Evolutionary conservation across 2,329 filamentous ascomycete genomes (phyloP), one percentile per base, ranked within the genome.

Genomic region (Lachnellula occidentalis): DNA sequence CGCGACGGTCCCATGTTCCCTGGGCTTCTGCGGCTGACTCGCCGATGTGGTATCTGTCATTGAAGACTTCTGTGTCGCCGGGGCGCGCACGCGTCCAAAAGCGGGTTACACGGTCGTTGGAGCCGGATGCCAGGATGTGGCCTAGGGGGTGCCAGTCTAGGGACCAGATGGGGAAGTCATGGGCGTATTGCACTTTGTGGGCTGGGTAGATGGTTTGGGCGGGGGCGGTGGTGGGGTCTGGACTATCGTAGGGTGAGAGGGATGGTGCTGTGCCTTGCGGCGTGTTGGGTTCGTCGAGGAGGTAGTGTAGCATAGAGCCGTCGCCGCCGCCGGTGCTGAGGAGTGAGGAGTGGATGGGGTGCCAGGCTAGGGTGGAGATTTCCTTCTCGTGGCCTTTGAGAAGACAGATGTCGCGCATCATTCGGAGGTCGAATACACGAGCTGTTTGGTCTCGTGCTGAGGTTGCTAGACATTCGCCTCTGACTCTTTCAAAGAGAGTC

Each of bases 111-210:
- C 94, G 87, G 70, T 99, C 94, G 70, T 99, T 97, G 11, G 92
- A 96, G 12, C 94, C 94, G 2, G 92, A 95, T 0, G 92, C 92
- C 7, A 99, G 81, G 59, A 99, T 92, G 68, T 99, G 94, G 27
- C 94, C 94, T 0, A 97, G 79, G 0, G 94, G 94, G 69, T 99
- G 94, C 92, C 94, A 99, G 74, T 96, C 92, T 48, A 99, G 80
- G 17, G 92, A 95, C 94, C 94, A 99, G 61, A 99, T 94, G 17
- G 91, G 90, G 69, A 92, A 95, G 63, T 95, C 89, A 70, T 99
- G 94, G 0, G 94, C 94, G 67, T 86, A 92, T 7, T 88, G 83
- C 34, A 96, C 74, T 66, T 85, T 87, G 74, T 97, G 92, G 3
- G 91, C 90, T 1, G 94, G 94, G 69, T 90, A 90, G 58, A 99